phyloP scores from a whole-genome alignment of 2,329 filamentous ascomycete species.

The Aureobasidium sp. region DNA sequence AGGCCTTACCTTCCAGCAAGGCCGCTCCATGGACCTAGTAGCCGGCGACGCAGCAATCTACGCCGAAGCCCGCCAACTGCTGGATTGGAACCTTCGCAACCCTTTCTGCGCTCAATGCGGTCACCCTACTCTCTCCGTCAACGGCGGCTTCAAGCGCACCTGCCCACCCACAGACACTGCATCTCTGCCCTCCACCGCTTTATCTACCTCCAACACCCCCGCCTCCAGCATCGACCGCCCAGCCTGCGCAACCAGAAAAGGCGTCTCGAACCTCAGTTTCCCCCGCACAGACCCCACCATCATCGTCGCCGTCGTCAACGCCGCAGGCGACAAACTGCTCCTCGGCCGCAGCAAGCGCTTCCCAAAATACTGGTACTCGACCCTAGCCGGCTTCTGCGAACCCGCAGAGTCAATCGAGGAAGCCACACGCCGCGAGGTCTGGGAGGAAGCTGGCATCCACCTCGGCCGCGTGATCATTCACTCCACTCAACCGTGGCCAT shows the following conservation, averaged over 20 bases:
- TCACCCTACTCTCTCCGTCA: conserved; percentile 67
- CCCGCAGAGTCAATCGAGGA: conserved; percentile 47
- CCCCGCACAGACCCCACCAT: conserved; percentile 90
- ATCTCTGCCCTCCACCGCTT: conserved; percentile 34
- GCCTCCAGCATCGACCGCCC: conserved; percentile 38
- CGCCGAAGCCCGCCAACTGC: conserved; percentile 76
- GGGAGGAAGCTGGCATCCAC: conserved; percentile 44
- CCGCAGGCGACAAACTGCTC: conserved; percentile 68
- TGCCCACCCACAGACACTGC: conserved; percentile 65
- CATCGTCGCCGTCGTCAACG: conserved; percentile 85
- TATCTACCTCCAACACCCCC: conserved; percentile 26
- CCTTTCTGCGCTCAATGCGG: conserved; percentile 89
- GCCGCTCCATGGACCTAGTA: conserved; percentile 56
- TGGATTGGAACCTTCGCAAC: conserved; percentile 93
- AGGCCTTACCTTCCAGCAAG: conserved; percentile 60
- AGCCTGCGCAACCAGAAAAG: conserved; percentile 73
- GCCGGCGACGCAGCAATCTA: conserved; percentile 73
- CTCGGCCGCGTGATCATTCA: conserved; percentile 46
- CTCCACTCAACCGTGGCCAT: conserved; percentile 48
- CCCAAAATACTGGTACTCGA: conserved; percentile 80
- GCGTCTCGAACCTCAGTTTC: conserved; percentile 85
- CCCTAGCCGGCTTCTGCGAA: conserved; percentile 56
- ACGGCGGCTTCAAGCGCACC: conserved; percentile 72
- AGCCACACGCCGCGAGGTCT: conserved; percentile 45
- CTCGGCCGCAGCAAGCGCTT: conserved; percentile 81